phyloP scores from a whole-genome alignment of 305 asterid species.

The Fraxinus latifolia region DNA sequence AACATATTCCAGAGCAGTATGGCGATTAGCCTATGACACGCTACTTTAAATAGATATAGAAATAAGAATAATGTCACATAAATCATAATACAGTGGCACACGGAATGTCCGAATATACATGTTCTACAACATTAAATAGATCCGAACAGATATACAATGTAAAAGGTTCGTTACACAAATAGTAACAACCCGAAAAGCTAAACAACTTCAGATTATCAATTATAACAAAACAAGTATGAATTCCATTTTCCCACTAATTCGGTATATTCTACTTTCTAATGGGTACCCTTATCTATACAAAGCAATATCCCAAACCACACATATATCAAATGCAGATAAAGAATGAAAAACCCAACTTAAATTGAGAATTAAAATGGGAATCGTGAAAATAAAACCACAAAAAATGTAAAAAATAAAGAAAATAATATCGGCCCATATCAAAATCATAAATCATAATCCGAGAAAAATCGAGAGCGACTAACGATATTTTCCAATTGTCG shows the following conservation, averaged over 20 bases:
- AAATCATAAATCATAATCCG: constrained; percentile 3
- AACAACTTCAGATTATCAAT: neutral
- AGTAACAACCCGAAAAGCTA: neutral
- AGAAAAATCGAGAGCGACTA: constrained; percentile 27
- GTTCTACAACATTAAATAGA: neutral
- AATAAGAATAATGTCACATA: neutral
- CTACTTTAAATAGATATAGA: neutral
- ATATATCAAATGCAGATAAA: neutral
- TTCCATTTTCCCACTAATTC: neutral
- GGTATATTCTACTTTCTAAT: neutral
- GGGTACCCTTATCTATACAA: neutral
- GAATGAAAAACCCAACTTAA: neutral
- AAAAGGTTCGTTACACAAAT: neutral
- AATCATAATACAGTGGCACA: neutral
- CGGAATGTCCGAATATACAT: neutral
- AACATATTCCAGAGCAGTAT: neutral
- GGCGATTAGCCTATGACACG: neutral
- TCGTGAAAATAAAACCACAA: neutral
- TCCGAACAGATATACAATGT: neutral
- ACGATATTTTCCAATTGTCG: constrained; percentile 56
- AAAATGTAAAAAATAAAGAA: neutral
- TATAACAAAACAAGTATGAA: neutral
- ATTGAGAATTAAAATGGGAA: neutral
- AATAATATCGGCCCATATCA: constrained; percentile 11
- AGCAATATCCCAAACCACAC: neutral